Evolutionary conservation across 805 yeast genomes (phyloP).

Genomic region (Isabelozyma rhagii): DNA sequence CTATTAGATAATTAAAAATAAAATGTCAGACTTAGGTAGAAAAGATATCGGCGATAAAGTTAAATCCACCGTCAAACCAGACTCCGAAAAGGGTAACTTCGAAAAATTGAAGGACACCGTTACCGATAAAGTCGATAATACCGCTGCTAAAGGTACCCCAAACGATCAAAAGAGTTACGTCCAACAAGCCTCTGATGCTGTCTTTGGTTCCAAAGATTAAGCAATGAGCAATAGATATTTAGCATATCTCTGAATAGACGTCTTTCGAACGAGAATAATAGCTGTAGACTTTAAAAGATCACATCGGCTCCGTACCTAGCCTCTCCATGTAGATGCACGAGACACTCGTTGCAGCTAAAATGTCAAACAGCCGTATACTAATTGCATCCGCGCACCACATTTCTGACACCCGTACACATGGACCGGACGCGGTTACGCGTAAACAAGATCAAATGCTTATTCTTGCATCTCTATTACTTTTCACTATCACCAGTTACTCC

Average conservation of each 20-base stretch:
- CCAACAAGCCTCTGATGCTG: constrained; percentile 44
- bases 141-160: constrained; percentile 33
- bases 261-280: too few species aligned
- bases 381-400: not conserved
- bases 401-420: not conserved
- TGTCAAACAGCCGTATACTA: too few species aligned
- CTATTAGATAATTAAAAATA: not conserved
- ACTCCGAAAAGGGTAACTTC: constrained; percentile 35
- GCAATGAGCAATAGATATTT: not conserved
- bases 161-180: constrained; percentile 35
- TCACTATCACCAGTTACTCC: not conserved
- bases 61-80: constrained; percentile 37
- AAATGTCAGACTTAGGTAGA: constrained; percentile 44
- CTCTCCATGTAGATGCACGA: too few species aligned
- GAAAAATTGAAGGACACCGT: constrained; percentile 38
- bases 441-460: not conserved
- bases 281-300: not conserved
- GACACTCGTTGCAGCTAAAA: too few species aligned
- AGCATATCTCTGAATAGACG: not conserved
- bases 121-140: constrained; percentile 33
- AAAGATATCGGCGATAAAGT: constrained; percentile 39
- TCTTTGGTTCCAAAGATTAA: constrained; percentile 37
- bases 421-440: not conserved
- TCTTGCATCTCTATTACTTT: not conserved
- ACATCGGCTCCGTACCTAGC: too few species aligned